Conservation (phyloP, 2,329 filamentous ascomycete species). For the Neopestalotiopsis sp. region DNA sequence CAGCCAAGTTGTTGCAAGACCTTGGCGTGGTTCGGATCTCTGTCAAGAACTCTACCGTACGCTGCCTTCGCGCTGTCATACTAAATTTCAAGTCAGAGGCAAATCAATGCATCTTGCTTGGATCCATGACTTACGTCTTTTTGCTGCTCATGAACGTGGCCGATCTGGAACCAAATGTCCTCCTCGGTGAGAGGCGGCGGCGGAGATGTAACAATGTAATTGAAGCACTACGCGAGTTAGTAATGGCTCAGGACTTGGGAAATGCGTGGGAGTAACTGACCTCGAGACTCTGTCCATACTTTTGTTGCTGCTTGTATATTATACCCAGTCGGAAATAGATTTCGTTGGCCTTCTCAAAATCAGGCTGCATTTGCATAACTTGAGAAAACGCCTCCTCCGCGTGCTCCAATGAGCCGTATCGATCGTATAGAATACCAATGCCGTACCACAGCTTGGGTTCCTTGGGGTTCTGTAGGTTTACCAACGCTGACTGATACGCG, state of each 20-base stretch:
- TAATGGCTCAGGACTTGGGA: conserved; percentile 18
- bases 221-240: conserved; percentile 77
- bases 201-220: conserved; percentile 93
- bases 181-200: conserved; percentile 93
- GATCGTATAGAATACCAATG: conserved; percentile 95
- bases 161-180: conserved; percentile 99
- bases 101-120: neutral
- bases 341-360: conserved; percentile 98
- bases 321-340: conserved; percentile 99
- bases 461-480: conserved; percentile 92
- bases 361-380: conserved; percentile 97
- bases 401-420: conserved; percentile 95
- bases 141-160: conserved; percentile 97
- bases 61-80: conserved; percentile 92
- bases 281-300: conserved; percentile 90
- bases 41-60: conserved; percentile 90
- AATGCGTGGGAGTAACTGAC: conserved; percentile 54
- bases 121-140: conserved; percentile 79
- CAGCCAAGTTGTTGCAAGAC: conserved; percentile 97
- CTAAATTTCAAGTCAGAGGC: conserved; percentile 51
- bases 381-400: conserved; percentile 98
- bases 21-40: conserved; percentile 95
- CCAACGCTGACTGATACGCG: conserved; percentile 93
- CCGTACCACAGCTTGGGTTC: conserved; percentile 99
- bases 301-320: conserved; percentile 98